These are phyloP conservation scores for Stephanodiscus minutulus DNA, from an alignment of 108 stramenopile genomes.

Conservation along the genomic window DNA sequence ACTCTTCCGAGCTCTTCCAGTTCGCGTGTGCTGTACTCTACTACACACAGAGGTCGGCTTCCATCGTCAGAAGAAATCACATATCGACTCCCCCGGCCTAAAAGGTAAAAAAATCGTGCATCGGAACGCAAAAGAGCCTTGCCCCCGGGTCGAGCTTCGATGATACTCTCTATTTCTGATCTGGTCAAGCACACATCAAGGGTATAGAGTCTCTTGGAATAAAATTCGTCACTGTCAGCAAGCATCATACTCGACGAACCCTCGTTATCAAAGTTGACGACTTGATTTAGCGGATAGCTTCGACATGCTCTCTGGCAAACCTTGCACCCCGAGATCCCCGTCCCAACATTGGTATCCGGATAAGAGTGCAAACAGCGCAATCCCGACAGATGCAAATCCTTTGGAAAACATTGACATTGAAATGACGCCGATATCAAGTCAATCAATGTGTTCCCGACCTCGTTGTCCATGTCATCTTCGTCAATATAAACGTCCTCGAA, in stretches of 20 bases:
- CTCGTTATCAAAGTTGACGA: not conserved
- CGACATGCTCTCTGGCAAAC: not conserved
- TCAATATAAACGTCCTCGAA: too few relatives aligned
- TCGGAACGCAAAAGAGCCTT: constrained; percentile 1
- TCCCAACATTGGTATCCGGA: not conserved
- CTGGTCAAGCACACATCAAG: constrained; percentile 4
- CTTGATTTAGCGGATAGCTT: constrained; percentile 2
- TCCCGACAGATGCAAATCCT: not conserved
- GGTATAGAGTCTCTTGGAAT: not conserved
- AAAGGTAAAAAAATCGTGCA: not conserved
- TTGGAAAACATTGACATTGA: not conserved
- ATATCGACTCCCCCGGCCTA: constrained; percentile 3
- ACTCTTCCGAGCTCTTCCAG: constrained; percentile 1
- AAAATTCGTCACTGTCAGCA: not conserved
- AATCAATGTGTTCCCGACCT: not conserved
- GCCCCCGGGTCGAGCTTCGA: constrained; percentile 14
- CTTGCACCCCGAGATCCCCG: not conserved
- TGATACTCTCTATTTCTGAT: constrained; percentile 2
- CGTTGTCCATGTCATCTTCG: not conserved
- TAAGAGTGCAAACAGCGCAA: not conserved
- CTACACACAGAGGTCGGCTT: not conserved
- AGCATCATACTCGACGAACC: not conserved
- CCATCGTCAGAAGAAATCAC: not conserved
- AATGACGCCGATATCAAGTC: not conserved
- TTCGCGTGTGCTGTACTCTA: not conserved